Base-by-base conservation (phyloP, 2,329 filamentous ascomycete genomes). In the Fusarium annulatum region DNA sequence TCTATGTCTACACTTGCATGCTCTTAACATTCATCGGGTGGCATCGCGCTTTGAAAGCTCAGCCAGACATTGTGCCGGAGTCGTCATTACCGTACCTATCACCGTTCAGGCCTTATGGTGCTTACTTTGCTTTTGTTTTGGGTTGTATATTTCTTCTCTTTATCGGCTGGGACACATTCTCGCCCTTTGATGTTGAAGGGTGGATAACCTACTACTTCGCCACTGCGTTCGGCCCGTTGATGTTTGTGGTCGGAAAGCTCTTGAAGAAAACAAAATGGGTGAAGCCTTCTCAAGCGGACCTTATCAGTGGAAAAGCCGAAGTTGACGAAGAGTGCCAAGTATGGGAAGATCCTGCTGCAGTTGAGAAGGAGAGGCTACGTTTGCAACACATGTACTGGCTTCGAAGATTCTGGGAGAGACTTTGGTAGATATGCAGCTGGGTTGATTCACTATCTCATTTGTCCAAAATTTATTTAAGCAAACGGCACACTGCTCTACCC, bases 401-500 rank as follows among this genome's bases (percentile, higher is more conserved):
- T 9, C 39, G 39, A n/a, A 41, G 39, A 15, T 41, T 21, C 39
- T 41, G 39, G 39, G 39, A 41, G 19, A 41, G 19, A 9, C 39
- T 41, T 41, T 41, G 19, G 39, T 41, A 41, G 39, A 41, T 21
- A 21, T 14, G 9, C 12, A 7, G 12, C 39, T 14, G 19, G 19
- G 39, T 41, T n/a, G 10, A 14, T 41, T 14, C 4, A 5, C 21
- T 15, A 1, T 21, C 14, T 5, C 9, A 9, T 9, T 9, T 5
- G 14, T 21, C 26, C 26, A 28, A 2, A 7, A 28, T 28, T 28
- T 28, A 28, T 28, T 28, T 28, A 28, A 28, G 26, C 26, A 28
- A 28, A 19, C 19, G 12, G 11, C 12, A 12, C 7, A 41, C 7
- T 14, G 4, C 14, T 14, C 0, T 3, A 9, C 39, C 7, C 19